Conservation (phyloP, 2,329 filamentous ascomycete species). For the Nothopassalora personata region DNA sequence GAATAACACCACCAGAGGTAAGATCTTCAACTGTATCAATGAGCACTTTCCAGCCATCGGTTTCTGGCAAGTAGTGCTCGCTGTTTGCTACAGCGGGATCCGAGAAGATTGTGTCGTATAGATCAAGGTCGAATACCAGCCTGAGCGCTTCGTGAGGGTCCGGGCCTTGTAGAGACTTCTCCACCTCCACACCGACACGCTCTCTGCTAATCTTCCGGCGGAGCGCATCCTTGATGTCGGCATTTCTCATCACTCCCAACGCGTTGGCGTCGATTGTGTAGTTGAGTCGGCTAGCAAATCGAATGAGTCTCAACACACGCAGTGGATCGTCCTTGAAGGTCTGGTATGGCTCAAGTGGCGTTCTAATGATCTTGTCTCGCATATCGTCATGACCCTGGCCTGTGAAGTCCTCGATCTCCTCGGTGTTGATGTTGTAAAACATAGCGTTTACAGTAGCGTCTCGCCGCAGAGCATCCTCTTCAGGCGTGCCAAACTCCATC, state of each 20-base stretch:
- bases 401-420: constrained; percentile 78
- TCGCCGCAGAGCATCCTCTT: constrained; percentile 81
- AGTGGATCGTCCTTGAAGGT: constrained; percentile 94
- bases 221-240: constrained; percentile 73
- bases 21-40: constrained; percentile 59
- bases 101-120: constrained; percentile 70
- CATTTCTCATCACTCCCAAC: constrained; percentile 67
- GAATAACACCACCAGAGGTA: constrained; percentile 28
- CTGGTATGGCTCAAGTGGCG: constrained; percentile 79
- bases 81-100: constrained; percentile 51
- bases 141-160: constrained; percentile 58
- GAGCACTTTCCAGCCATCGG: constrained; percentile 54
- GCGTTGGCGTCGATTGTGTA: constrained; percentile 71
- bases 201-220: constrained; percentile 87
- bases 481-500: constrained; percentile 87
- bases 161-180: constrained; percentile 82
- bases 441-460: constrained; percentile 94
- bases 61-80: constrained; percentile 52
- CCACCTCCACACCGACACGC: constrained; percentile 76
- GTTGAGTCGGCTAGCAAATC: constrained; percentile 78
- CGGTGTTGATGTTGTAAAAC: constrained; percentile 86
- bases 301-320: constrained; percentile 76
- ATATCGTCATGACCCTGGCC: constrained; percentile 69
- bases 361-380: constrained; percentile 66
- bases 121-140: constrained; percentile 59